Base-by-base conservation (phyloP, 1,284 basidiomycete genomes). In the Irpex lacteus region DNA sequence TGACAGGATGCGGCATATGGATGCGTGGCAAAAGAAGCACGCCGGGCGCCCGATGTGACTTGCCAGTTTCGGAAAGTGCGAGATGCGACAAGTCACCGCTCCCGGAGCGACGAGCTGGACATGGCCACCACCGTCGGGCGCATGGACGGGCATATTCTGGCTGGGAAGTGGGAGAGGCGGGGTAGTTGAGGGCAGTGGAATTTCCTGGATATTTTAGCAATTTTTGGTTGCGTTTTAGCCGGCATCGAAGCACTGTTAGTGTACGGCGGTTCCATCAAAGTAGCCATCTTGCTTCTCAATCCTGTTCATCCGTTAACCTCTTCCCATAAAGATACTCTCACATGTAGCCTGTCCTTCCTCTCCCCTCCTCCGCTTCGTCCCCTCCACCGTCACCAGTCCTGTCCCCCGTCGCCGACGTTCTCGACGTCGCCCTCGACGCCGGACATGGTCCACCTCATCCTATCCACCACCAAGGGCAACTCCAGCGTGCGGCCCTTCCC, bases 401-500 rank as follows among this genome's bases (percentile, higher is more conserved):
- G 44, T 60, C 60, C 57, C 15, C n/a, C 61, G 36, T 67, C 70
- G 62, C 68, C 63, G 65, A 65, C 70, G 72, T 68, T 67, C 66
- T 55, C 63, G 70, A 65, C 62, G 66, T 49, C 63, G 44, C 61
- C 63, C 65, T 60, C 66, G 73, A 69, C 65, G 65, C 65, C 60
- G 64, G 67, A 70, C 73, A 89, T 90, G 88, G 86, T 90, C 73
- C 83, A 86, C 69, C 80, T 90, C 72, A 73, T 81, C 71, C 82
- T 91, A 72, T 73, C 81, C 79, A 85, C 86, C 65, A 70, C 81
- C 61, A 73, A 76, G 80, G 90, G 89, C 70, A 91, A 90, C 76
- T 78, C 85, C 68, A 87, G 84, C 67, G 80, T 85, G 65, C 83
- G 87, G 65, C 88, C 82, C 76, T 95, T 92, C 76, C 91, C 93